phyloP scores from a whole-genome alignment of 352 stramenopile genomes.

The Phytophthora boehmeriae region DNA sequence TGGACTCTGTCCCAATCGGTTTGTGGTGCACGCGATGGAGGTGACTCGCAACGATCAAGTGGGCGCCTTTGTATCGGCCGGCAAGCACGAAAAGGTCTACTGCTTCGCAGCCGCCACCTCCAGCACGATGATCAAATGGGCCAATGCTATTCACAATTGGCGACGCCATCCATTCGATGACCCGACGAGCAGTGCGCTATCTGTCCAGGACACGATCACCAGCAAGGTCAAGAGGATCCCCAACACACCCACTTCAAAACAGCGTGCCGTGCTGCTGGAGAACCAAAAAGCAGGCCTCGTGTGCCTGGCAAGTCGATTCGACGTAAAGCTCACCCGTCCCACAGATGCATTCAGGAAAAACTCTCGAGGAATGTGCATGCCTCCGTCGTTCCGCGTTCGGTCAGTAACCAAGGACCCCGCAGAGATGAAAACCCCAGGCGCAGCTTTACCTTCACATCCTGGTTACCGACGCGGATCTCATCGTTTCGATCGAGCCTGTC shows the following conservation, averaged over 20 bases:
- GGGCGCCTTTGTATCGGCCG: slow-evolving; percentile 43
- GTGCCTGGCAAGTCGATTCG: slow-evolving; percentile 49
- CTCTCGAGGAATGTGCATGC: slow-evolving; percentile 16
- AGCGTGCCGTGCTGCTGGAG: slow-evolving; percentile 25
- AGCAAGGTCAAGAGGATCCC: slow-evolving; percentile 23
- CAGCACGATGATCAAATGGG: slow-evolving; percentile 67
- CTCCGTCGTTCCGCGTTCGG: slow-evolving; percentile 20
- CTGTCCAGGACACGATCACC: slow-evolving; percentile 30
- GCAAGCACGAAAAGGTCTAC: slow-evolving; percentile 41
- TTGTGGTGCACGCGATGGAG: slow-evolving; percentile 54
- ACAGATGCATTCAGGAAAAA: slow-evolving; percentile 23
- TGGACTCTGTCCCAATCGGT: slow-evolving; percentile 70
- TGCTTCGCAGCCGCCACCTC: slow-evolving; percentile 59
- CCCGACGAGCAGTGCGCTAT: slow-evolving; percentile 39
- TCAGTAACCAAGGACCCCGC: slow-evolving; percentile 14
- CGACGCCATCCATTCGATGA: slow-evolving; percentile 67
- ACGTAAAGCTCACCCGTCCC: slow-evolving; percentile 42
- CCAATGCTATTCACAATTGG: slow-evolving; percentile 79
- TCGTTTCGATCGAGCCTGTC: slow-evolving; percentile 30
- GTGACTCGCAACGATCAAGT: slow-evolving; percentile 59
- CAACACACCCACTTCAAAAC: slow-evolving; percentile 8
- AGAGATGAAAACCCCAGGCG: slow-evolving; percentile 18
- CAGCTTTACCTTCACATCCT: slow-evolving; percentile 39
- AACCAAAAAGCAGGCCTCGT: slow-evolving; percentile 32
- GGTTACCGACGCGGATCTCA: slow-evolving; percentile 35